Evolutionary conservation across 495 filamentous ascomycete species (phyloP), one percentile per base, ranked within the genome.

Genomic region (Xylaria venustula): DNA sequence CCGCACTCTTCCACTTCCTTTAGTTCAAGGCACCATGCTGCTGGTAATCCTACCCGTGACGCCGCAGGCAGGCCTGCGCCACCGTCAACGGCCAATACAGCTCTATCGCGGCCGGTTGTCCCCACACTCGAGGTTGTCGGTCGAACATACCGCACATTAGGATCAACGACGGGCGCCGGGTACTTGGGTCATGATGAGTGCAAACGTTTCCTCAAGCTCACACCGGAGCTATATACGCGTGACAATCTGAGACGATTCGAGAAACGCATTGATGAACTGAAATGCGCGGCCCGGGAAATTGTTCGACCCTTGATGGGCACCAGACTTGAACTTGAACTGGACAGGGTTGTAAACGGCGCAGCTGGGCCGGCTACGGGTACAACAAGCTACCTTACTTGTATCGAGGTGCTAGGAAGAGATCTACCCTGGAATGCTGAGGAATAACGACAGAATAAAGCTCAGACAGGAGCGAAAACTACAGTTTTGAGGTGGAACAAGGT

Each of bases 231-330:
- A 80, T 84, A 89, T 73, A 66, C 75, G 19, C 79, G 92, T 12
- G 92, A 97, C 11, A 90, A 86, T 20, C 68, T 96, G 28, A 86
- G 88, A 59, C 81, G 86, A 48, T 95, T 96, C 61, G 92, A 96
- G 79, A 85, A 88, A 71, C 81, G 89, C 40, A 83, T 96, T 66
- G 92, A 96, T 45, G 92, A 96, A 74, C 78, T 96, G 19, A 97
- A 96, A 74, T 80, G 81, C 44, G 78, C 91, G 66, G 92, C 92
- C 25, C 82, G 87, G 28, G 91, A 95, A 63, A 83, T 87, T 26
- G 91, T 95, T n/a, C 86, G 87, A 54, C 91, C 92, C 25, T 74
- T 97, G 20, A 93, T 93, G 89, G 84, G 88, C 25, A 91, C 87
- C 66, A 90, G 87, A 52, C 78, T 93, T 19, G 91, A 94, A 70